Evolutionary conservation across 768 basidiomycete species (phyloP), one percentile per base, ranked within the genome.

Genomic region (Austroboletus festivus): DNA sequence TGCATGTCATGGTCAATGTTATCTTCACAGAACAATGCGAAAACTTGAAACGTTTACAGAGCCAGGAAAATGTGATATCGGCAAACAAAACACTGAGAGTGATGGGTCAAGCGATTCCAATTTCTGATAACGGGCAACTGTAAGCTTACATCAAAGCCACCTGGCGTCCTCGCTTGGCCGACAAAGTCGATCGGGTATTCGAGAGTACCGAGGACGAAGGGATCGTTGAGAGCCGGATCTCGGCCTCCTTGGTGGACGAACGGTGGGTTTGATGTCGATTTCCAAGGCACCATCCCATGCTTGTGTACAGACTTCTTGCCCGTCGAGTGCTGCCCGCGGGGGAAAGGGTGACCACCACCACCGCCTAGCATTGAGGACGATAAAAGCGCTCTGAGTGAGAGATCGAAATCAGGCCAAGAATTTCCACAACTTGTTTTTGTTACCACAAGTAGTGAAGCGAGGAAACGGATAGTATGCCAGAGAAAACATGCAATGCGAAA

Each of bases 171-270:
- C 51, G 24, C 38, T 44, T 30, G 60, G 28, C 12, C 56, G 64
- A 59, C 69, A 76, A 30, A 78, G 68, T 55, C 75, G 65, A 47
- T 78, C 76, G 15, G 77, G 76, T 51, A 78, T 77, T 12, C 76
- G 72, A 34, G 77, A 79, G 42, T 69, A 56, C 38, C 71, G 70
- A 48, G 50, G 58, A 21, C 60, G 56, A 42, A 55, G 26, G 12
- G 52, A 26, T 42, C 40, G 59, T 38, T 38, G 50, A 8, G 26
- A 11, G 26, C 48, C 40, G 8, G 21, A 16, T 22, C 42, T 45
- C 5, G 41, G 33, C 47, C 51, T 52, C 26, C 13, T 40, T 3
- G 22, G 38, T 46, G 23, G 42, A n/a, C 53, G 26, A 35, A 28
- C 20, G 47, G 12, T 33, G 13, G 49, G 41, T 23, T 53, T 60